Conservation (phyloP, 768 basidiomycete species). For the Dioszegia aurantiaca region DNA sequence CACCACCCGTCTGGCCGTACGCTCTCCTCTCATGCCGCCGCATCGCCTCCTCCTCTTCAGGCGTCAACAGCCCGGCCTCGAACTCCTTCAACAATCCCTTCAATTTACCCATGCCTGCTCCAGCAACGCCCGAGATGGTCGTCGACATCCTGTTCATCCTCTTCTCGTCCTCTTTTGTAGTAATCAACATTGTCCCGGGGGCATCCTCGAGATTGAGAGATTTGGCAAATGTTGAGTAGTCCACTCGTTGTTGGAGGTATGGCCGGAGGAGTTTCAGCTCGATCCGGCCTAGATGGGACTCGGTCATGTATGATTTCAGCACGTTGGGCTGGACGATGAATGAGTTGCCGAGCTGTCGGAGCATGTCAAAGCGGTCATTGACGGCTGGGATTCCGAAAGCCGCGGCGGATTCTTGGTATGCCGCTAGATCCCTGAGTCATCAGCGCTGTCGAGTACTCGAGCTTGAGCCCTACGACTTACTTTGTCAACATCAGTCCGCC, state of each 20-base stretch:
- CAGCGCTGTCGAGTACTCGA: background rate
- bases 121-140: slow-evolving; percentile 35
- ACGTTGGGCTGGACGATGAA: slow-evolving; percentile 96
- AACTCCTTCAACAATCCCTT: slow-evolving; percentile 50
- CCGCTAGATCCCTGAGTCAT: slow-evolving; percentile 76
- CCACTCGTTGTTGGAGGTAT: slow-evolving; percentile 83
- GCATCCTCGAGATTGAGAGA: slow-evolving; percentile 44
- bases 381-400: slow-evolving; percentile 80
- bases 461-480: slow-evolving; percentile 55
- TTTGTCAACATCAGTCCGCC: slow-evolving; percentile 98
- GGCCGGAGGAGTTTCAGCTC: slow-evolving; percentile 81
- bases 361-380: slow-evolving; percentile 94
- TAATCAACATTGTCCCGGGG: slow-evolving; percentile 2
- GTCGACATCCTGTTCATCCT: slow-evolving; percentile 33
- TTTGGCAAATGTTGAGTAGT: slow-evolving; percentile 71
- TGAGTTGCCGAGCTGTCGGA: slow-evolving; percentile 92
- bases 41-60: slow-evolving; percentile 25
- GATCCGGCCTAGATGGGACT: slow-evolving; percentile 87
- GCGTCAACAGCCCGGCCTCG: slow-evolving; percentile 24
- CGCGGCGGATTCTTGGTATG: slow-evolving; percentile 85
- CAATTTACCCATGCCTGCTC: slow-evolving; percentile 47
- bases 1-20: background rate
- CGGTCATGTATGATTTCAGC: slow-evolving; percentile 89
- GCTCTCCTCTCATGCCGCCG: slow-evolving; percentile 2
- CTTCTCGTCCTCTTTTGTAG: slow-evolving; percentile 15